Base-by-base conservation (phyloP, 2,329 filamentous ascomycete species). In the Aspergillus sp. region DNA sequence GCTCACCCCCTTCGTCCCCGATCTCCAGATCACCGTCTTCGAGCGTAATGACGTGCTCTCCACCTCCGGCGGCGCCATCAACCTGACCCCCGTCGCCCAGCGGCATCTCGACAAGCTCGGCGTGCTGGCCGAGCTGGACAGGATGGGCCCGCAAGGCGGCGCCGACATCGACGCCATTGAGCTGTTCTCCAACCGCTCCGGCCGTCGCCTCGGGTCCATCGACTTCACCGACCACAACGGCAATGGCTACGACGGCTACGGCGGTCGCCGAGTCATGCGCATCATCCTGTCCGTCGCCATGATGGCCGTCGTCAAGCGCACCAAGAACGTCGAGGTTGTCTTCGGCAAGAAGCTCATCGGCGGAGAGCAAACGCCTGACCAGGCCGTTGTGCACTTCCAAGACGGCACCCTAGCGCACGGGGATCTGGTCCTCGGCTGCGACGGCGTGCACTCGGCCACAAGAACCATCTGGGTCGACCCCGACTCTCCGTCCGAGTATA, bases 61-160 rank as follows among this genome's bases (percentile, higher is more conserved):
- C 1, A 66, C 61, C 4, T 58, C 60, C 8, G 63, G 63, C 6
- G 63, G 63, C 7, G 62, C 63, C 3, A 61, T 67, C 35, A 63
- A 63, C 35, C 43, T 67, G 12, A 64, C 62, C 0, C 63, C 64
- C 1, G 62, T 63, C 7, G 64, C 62, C 2, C 52, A 66, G 24
- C 50, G 63, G 5, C 59, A 65, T 40, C 55, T 67, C 4, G 56
- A 61, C 15, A 53, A 60, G 22, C 44, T 67, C 4, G 61, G 62
- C 1, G 55, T 65, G 2, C 45, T 65, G 2, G 41, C 52, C 1
- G 57, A 61, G 32, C 40, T 66, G 13, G 43, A 57, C 27, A 48
- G 52, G 2, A 52, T 59, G 43, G 61, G 62, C 8, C 39, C 57
- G 4, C 58, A 63, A 12, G 55, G 55, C 1, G 60, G 60, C 17